Percentiles rank a stretch among this genome's conserved stretches.
phyloP scores from a whole-genome alignment of 2,329 filamentous ascomycete genomes.

The Chalaropsis thielavioides region DNA sequence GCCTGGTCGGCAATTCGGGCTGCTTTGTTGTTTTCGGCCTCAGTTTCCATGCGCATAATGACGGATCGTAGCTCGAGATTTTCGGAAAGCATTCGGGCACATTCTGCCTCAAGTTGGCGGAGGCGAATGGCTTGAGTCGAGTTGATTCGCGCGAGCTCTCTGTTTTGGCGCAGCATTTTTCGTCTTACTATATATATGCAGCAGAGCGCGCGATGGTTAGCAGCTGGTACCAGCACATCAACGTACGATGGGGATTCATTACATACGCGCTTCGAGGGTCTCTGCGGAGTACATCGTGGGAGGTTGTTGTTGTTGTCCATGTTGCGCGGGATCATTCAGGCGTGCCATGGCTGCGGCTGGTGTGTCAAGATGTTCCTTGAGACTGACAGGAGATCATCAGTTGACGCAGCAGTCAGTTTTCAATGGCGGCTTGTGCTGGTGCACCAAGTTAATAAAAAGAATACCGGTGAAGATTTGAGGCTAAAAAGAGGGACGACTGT shows the following conservation, averaged over 20 bases:
- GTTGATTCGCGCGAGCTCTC: slow-evolving; percentile 68
- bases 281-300: slow-evolving; percentile 29
- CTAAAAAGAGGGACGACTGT: background rate
- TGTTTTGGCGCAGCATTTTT: slow-evolving; percentile 68
- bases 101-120: slow-evolving; percentile 61
- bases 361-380: background rate
- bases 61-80: slow-evolving; percentile 60
- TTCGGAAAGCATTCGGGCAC: slow-evolving; percentile 59
- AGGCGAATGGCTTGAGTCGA: slow-evolving; percentile 65
- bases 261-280: slow-evolving; percentile 56
- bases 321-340: slow-evolving; percentile 58
- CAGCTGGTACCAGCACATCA: background rate
- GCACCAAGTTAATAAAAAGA: background rate
- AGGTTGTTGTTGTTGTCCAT: slow-evolving; percentile 23
- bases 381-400: background rate
- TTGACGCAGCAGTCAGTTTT: background rate
- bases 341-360: slow-evolving; percentile 52
- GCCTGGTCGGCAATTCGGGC: slow-evolving; percentile 51
- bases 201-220: slow-evolving; percentile 14
- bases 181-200: slow-evolving; percentile 51
- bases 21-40: slow-evolving; percentile 46
- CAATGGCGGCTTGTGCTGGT: background rate
- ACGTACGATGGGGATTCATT: background rate
- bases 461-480: background rate
- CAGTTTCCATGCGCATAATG: slow-evolving; percentile 53